Base-by-base conservation (phyloP, 805 yeast species). In the Nakazawaea wickerhamii region DNA sequence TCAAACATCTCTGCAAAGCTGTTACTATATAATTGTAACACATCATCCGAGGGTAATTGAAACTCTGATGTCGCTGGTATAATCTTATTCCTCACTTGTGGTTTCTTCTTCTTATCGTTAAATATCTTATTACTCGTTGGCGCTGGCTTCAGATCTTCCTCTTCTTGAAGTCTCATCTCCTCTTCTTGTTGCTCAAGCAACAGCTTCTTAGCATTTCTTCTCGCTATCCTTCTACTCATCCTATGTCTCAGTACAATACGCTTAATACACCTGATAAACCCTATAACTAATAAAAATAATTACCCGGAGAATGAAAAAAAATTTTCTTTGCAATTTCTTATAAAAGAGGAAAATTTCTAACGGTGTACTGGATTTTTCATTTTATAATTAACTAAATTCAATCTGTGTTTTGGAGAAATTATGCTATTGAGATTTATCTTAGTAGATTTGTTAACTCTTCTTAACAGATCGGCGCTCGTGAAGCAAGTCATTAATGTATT, bases 401-500 rank as follows among this genome's bases (percentile, higher is more conserved):
- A 72, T 74, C 79, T 72, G 81, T 75, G 81, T 63, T 66, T 56
- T 63, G 63, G 64, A 53, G 58, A 58, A 55, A 63, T 56, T 76
- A 68, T 76, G 67, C 66, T 48, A 46, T 55, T 47, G 39, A 39
- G 37, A 47, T 58, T 54, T 50, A 54, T 45, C 38, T 30, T 21
- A 25, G 22, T 33, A 49, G 42, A 36, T 33, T 38, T 48, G 36
- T 37, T 43, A 37, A 38, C 39, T 43, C 43, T 30, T 40, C 45
- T 54, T 57, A 65, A 73, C 84, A 73, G 76, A 58, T 79, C 85
- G 84, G 76, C 84, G 84, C 87, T 70, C 73, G 82, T 52, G 82
- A 73, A 80, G 81, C 80, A 73, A 69, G 75, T 67, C 59, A 55
- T 49, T 61, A 44, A 28, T 41, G 45, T 27, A 59, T 49, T 44